These are phyloP conservation scores for Geotrichum histeridarum DNA, from an alignment of 1,139 yeast species.

Conservation along the genomic window DNA sequence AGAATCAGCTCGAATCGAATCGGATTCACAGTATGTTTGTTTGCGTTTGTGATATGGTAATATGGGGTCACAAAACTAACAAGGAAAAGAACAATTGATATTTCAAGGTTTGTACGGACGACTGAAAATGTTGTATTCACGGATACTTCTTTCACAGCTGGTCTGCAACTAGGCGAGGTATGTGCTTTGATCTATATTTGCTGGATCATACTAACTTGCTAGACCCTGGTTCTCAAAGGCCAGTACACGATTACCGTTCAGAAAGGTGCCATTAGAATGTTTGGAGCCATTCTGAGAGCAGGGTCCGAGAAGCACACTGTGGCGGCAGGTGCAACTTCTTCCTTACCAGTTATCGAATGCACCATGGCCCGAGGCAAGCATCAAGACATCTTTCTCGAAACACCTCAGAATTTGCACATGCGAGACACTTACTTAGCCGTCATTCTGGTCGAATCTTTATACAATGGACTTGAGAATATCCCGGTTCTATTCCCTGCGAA, in stretches of 20 bases:
- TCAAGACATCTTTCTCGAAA: slow-evolving; percentile 31
- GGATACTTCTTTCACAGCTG: slow-evolving; percentile 5
- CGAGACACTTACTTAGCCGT: slow-evolving; percentile 42
- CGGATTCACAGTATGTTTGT: slow-evolving; percentile 3
- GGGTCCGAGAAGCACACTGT: slow-evolving; percentile 24
- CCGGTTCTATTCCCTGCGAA: slow-evolving; percentile 46
- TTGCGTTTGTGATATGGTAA: not conserved
- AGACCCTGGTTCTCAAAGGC: slow-evolving; percentile 50
- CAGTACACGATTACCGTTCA: slow-evolving; percentile 50
- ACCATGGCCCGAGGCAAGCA: slow-evolving; percentile 40
- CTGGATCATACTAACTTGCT: not conserved
- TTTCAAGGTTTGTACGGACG: slow-evolving; percentile 4
- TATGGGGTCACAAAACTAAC: not conserved
- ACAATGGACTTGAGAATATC: slow-evolving; percentile 47
- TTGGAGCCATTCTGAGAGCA: slow-evolving; percentile 47
- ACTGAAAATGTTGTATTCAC: slow-evolving; percentile 6
- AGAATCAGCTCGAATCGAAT: not conserved
- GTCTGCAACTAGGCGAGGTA: slow-evolving; percentile 16
- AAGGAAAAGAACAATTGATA: not conserved
- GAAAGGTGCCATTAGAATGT: slow-evolving; percentile 53
- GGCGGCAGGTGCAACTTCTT: slow-evolving; percentile 48
- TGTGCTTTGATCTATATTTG: not conserved
- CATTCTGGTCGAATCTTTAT: slow-evolving; percentile 39
- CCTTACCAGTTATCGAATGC: slow-evolving; percentile 54
- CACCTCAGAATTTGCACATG: slow-evolving; percentile 16